Evolutionary conservation across 2,329 filamentous ascomycete species (phyloP), one percentile per base, ranked within the genome.

Genomic region (Colletotrichum lini): DNA sequence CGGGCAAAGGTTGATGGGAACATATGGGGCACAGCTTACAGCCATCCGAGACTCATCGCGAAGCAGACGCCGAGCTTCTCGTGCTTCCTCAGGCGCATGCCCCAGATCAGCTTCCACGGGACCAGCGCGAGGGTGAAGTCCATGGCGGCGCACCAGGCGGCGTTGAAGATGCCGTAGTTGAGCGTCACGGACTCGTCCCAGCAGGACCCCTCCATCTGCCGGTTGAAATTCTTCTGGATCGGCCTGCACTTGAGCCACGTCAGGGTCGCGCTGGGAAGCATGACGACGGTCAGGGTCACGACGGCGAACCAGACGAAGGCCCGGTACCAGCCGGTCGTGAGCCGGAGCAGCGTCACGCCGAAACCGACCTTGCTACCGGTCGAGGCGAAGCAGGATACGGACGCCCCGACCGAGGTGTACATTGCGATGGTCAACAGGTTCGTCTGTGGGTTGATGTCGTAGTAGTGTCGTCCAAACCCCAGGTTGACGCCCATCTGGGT

Each of bases 61-160:
- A 79, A 70, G 4, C 75, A 76, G 2, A 80, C 74, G 18, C 78
- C 77, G 1, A 80, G 70, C 65, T 76, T 76, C 63, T 80, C 79
- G 12, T 73, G 68, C n/a, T 42, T 76, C 40, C 66, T 75, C 78
- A 80, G 78, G 16, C 77, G 75, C 59, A 80, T 72, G 8, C 76
- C 73, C 70, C 75, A 75, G 4, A 80, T 76, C 4, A 80, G 52
- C 56, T 76, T 76, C 78, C 79, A 80, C 0, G 79, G 78, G 3
- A 80, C 57, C 38, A 76, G 57, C 1, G 79, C 78, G 50, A 80
- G 70, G 4, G 72, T 54, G 12, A 80, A 77, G 70, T 80, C 78
- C 50, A 76, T 70, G 1, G 74, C 74, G 72, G 65, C 60, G 3
- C 68, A 67, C 68, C 68, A 71, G 2, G 64, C 56, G 0, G 57